Percentiles rank a stretch among this genome's conserved stretches.
Conservation (phyloP, 768 basidiomycete species). For the Amanita molliuscula region DNA sequence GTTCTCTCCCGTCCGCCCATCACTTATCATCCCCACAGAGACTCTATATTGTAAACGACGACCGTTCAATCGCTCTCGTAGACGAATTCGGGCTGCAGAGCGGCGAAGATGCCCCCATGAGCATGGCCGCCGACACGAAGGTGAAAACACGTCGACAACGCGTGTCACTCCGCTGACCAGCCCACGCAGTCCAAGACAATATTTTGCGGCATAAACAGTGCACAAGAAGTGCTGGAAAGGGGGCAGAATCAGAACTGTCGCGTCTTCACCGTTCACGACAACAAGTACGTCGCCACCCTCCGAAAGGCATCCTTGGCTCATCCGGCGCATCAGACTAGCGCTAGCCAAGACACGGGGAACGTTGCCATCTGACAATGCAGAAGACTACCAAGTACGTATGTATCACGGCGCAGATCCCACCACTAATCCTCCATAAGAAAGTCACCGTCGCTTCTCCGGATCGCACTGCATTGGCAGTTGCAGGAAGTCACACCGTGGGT, state of each 20-base stretch:
- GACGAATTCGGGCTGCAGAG: conserved; percentile 67
- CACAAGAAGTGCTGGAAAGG: conserved; percentile 44
- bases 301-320: neutral
- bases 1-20: neutral
- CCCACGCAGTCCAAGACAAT: conserved; percentile 35
- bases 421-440: conserved; percentile 46
- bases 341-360: conserved; percentile 48
- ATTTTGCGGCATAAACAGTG: conserved; percentile 83
- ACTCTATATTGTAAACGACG: conserved; percentile 50
- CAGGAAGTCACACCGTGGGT: conserved; percentile 62
- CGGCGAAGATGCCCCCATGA: conserved; percentile 96
- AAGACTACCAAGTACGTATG: conserved; percentile 76
- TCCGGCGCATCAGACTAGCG: conserved; percentile 34
- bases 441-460: conserved; percentile 76
- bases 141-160: conserved; percentile 24
- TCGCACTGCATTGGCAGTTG: conserved; percentile 53
- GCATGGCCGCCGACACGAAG: conserved; percentile 62
- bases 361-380: conserved; percentile 43
- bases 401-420: neutral
- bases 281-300: conserved; percentile 36
- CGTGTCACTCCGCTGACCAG: neutral
- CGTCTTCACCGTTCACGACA: conserved; percentile 45
- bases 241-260: conserved; percentile 84
- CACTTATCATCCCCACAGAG: conserved; percentile 31
- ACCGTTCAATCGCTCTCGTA: conserved; percentile 42